These are phyloP conservation scores for Thalassiosira delicatula DNA, from an alignment of 352 stramenopile species.

Conservation along the genomic window DNA sequence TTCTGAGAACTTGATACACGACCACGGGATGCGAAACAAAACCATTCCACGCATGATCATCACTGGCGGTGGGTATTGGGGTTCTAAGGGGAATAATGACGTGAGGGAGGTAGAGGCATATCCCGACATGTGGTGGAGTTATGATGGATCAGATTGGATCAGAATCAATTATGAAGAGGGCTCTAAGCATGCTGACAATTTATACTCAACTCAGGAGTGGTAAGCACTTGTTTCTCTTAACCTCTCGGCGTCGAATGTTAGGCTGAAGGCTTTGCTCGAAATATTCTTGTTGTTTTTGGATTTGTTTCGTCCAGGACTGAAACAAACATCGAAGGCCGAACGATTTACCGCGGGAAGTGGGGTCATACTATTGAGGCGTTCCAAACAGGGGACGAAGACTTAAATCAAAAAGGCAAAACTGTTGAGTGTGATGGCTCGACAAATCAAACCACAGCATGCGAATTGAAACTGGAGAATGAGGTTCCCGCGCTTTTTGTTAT, in stretches of 20 bases:
- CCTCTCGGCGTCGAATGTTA: too few relatives aligned
- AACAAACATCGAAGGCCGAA: constrained; percentile 46
- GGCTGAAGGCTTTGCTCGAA: too few relatives aligned
- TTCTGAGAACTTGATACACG: too few relatives aligned
- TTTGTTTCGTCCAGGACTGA: too few relatives aligned
- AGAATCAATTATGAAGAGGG: constrained; percentile 65
- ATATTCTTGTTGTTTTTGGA: too few relatives aligned
- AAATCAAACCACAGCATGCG: too few relatives aligned
- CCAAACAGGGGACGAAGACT: constrained; percentile 34
- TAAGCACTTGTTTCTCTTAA: too few relatives aligned
- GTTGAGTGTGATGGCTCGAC: too few relatives aligned
- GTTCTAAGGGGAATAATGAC: constrained; percentile 59
- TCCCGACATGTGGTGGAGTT: constrained; percentile 64
- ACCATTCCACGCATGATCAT: too few relatives aligned
- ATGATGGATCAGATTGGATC: constrained; percentile 52
- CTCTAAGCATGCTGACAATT: constrained; percentile 36
- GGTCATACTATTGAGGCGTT: constrained; percentile 60
- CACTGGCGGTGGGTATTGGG: constrained; percentile 67
- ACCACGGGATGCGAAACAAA: too few relatives aligned
- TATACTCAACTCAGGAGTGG: constrained; percentile 72
- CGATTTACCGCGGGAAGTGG: constrained; percentile 65
- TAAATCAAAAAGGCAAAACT: too few relatives aligned
- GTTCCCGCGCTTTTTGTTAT: constrained; percentile 65
- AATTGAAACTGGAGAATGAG: too few relatives aligned
- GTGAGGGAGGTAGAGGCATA: constrained; percentile 61